These are phyloP conservation scores for Paramyrothecium sp. DNA, from an alignment of 2,329 filamentous ascomycete genomes.

Conservation along the genomic window DNA sequence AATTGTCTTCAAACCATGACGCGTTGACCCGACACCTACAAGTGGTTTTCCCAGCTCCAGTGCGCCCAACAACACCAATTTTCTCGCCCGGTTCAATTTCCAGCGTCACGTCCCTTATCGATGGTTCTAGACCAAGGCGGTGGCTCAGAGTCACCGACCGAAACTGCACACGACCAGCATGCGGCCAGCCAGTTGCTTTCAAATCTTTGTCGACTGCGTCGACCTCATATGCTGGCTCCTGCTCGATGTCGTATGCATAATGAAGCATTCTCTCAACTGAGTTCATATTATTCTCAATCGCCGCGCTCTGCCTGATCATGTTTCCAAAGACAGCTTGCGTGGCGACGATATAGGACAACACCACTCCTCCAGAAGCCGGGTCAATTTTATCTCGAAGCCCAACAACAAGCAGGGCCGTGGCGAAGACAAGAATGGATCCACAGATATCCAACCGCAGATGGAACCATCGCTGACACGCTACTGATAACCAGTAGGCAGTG, in stretches of 20 bases:
- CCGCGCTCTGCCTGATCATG: constrained; percentile 55
- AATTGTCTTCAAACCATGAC: no score
- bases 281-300: constrained; percentile 87
- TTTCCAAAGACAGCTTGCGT: no score
- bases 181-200: constrained; percentile 59
- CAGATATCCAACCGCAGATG: constrained; percentile 61
- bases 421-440: constrained; percentile 60
- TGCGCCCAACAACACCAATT: no score
- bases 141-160: constrained; percentile 79
- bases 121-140: constrained; percentile 59
- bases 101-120: no score
- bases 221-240: constrained; percentile 58
- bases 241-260: constrained; percentile 82
- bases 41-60: no score
- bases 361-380: no score
- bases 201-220: neutral
- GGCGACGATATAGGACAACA: no score
- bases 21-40: no score
- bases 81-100: no score
- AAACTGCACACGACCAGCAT: constrained; percentile 75
- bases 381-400: no score
- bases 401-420: constrained; percentile 28
- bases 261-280: constrained; percentile 91
- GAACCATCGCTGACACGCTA: constrained; percentile 67
- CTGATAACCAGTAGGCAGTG: constrained; percentile 66